Evolutionary conservation across 805 yeast genomes (phyloP).

Genomic region (Yamadazyma scolyti): DNA sequence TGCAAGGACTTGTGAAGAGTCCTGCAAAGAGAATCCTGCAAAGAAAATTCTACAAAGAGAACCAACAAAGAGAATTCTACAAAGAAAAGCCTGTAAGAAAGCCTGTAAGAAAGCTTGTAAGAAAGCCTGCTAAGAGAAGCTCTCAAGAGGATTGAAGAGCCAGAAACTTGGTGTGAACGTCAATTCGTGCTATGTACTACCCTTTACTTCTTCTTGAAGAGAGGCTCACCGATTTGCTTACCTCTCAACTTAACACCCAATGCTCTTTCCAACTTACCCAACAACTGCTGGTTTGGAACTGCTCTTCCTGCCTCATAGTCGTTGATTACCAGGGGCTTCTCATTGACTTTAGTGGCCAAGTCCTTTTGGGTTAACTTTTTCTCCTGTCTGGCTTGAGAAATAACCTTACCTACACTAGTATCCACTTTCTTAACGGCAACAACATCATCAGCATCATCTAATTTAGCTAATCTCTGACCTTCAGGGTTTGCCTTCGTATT

Average conservation of each 20-base stretch:
- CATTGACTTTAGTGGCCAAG: slow-evolving; percentile 90
- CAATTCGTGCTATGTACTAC: too few species aligned
- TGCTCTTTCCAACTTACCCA: slow-evolving; percentile 89
- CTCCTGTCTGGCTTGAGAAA: slow-evolving; percentile 80
- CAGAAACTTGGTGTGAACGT: too few species aligned
- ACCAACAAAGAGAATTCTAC: too few species aligned
- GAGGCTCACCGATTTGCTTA: slow-evolving; percentile 89
- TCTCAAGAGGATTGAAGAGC: too few species aligned
- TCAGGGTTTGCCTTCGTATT: slow-evolving; percentile 70
- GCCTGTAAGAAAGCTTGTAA: too few species aligned
- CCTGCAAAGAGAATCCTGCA: too few species aligned
- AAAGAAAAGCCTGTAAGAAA: too few species aligned
- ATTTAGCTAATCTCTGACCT: slow-evolving; percentile 91
- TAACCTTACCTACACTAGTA: slow-evolving; percentile 79
- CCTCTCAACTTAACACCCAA: slow-evolving; percentile 95
- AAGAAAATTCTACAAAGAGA: too few species aligned
- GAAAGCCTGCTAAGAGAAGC: too few species aligned
- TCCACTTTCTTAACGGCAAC: slow-evolving; percentile 90
- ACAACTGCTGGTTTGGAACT: slow-evolving; percentile 90
- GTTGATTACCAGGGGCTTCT: slow-evolving; percentile 91
- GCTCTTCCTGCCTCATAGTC: slow-evolving; percentile 98
- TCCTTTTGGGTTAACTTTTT: slow-evolving; percentile 93
- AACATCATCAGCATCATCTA: slow-evolving; percentile 91
- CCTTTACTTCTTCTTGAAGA: slow-evolving; percentile 61
- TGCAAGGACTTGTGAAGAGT: too few species aligned